These are phyloP conservation scores for Gnaphalium uliginosum DNA, from an alignment of 129 eudicot genomes.

Conservation along the genomic window DNA sequence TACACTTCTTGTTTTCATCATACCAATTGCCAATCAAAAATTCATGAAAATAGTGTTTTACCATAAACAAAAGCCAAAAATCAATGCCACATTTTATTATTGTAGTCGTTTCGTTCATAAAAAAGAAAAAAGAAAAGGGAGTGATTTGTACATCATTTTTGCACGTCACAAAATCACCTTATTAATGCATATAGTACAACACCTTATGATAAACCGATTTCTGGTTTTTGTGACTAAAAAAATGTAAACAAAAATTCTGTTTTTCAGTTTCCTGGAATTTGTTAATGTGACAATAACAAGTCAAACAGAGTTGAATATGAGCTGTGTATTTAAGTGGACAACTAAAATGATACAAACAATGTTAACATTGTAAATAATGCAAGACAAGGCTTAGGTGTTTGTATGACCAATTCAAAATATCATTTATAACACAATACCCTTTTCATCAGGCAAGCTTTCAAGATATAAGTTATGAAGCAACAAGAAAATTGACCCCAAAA, in stretches of 20 bases:
- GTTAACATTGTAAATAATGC: slow-evolving; percentile 29
- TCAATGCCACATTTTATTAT: not conserved
- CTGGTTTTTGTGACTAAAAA: slow-evolving; percentile 4
- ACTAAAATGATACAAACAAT: slow-evolving; percentile 34
- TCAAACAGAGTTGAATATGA: slow-evolving; percentile 16
- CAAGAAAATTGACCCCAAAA: slow-evolving; percentile 18
- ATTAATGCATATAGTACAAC: too few species aligned
- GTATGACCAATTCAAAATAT: slow-evolving; percentile 9
- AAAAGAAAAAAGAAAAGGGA: too few species aligned
- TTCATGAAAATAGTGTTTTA: not conserved
- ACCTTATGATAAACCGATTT: not conserved
- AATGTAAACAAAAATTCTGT: not conserved
- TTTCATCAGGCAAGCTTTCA: slow-evolving; percentile 25
- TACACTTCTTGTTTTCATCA: slow-evolving; percentile 1
- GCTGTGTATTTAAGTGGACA: slow-evolving; percentile 32
- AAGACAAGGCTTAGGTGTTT: not conserved
- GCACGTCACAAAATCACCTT: not conserved
- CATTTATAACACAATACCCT: slow-evolving; percentile 28
- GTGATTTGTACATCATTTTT: too few species aligned
- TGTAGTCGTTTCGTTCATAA: not conserved
- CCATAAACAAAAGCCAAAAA: not conserved
- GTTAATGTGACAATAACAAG: slow-evolving; percentile 2
- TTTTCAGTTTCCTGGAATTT: slow-evolving; percentile 2
- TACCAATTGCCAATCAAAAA: not conserved
- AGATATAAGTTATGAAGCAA: not conserved